Evolutionary conservation across 768 basidiomycete genomes (phyloP), one percentile per base, ranked within the genome.

Genomic region (Kwoniella europaea): DNA sequence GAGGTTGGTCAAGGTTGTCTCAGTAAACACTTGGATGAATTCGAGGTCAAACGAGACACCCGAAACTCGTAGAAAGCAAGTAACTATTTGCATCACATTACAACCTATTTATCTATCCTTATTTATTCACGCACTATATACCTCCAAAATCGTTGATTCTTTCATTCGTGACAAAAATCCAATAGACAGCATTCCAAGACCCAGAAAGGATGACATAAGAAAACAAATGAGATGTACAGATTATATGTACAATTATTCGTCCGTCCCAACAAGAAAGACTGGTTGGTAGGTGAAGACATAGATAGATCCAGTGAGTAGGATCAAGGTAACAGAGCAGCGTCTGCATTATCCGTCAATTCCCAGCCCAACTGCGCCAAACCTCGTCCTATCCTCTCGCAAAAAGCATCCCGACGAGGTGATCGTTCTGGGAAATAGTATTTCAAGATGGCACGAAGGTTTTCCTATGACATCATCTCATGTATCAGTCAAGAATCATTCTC

Each of bases 271-370:
- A 35, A 35, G 35, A 35, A 35, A 35, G 35, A 35, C 7, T 35
- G 35, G 35, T 35, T 35, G 35, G 35, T 35, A 35, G 35, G 35
- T 35, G 35, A 35, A 35, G 35, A 35, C 35, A 35, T 35, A 35
- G 35, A 35, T 35, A 9, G 35, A 35, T 35, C 35, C 0, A 35
- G 35, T 35, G 35, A 35, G 35, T 9, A 9, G 35, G 35, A 35
- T 43, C 52, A 71, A 29, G 63, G 65, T 42, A 65, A 67, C n/a
- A 69, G 62, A 42, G 68, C 72, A 35, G 63, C 72, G 44, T 71
- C 74, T 29, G 63, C 41, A 50, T 56, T 60, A 55, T 74, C 74
- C 24, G 74, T 74, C 70, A 74, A 59, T 35, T 68, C 65, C 71
- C 71, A 71, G 13, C 74, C 74, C 10, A 74, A 27, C 44, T 71